These are phyloP conservation scores for Suillus alpinus DNA, from an alignment of 768 basidiomycete genomes.

Conservation along the genomic window DNA sequence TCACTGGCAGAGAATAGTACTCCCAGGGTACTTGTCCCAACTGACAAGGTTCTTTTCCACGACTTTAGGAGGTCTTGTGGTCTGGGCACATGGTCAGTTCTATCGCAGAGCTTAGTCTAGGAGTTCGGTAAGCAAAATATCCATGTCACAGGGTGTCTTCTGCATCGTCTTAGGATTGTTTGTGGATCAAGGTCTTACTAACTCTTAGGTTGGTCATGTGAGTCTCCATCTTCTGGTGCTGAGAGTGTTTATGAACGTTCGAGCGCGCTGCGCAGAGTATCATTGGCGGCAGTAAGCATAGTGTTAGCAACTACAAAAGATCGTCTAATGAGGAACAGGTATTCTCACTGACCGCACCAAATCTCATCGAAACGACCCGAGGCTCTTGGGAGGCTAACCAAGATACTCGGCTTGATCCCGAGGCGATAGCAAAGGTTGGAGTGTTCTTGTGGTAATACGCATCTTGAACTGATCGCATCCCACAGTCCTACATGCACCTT, in stretches of 20 bases:
- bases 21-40: too few species aligned
- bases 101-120: conserved; percentile 71
- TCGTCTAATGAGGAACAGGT: neutral
- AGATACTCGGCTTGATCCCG: conserved; percentile 53
- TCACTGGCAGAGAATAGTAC: neutral
- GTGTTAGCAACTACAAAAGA: neutral
- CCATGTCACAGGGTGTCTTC: conserved; percentile 47
- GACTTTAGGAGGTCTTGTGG: too few species aligned
- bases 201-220: conserved; percentile 61
- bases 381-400: conserved; percentile 43
- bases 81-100: too few species aligned
- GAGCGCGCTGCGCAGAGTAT: neutral
- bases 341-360: conserved; percentile 33
- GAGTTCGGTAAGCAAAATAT: conserved; percentile 75
- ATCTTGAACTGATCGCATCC: conserved; percentile 2
- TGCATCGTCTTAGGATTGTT: neutral
- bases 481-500: conserved; percentile 64
- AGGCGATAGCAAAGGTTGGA: conserved; percentile 67
- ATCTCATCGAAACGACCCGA: conserved; percentile 26
- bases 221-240: conserved; percentile 23
- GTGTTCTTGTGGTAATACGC: neutral
- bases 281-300: neutral
- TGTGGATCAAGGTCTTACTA: conserved; percentile 3
- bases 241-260: neutral
- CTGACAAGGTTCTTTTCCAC: too few species aligned